Evolutionary conservation across 257 asterid genomes (phyloP).

Genomic region (Nicotiana attenuata): DNA sequence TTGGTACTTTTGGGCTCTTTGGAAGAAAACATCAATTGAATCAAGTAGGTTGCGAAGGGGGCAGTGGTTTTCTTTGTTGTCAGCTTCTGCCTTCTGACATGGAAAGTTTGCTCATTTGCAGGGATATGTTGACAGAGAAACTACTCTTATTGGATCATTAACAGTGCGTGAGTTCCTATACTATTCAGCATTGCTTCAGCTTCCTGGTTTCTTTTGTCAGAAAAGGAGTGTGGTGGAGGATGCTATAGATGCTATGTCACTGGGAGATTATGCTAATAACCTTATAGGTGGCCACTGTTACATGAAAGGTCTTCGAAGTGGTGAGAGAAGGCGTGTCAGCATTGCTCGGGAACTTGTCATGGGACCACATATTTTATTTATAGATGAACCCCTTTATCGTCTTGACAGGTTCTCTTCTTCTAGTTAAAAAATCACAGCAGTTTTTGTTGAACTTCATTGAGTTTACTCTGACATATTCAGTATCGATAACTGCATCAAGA

Average conservation of each 20-base stretch:
- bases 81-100: background rate
- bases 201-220: constrained; percentile 73
- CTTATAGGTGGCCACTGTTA: constrained; percentile 94
- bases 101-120: constrained; percentile 21
- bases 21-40: background rate
- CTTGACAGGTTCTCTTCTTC: constrained; percentile 74
- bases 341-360: constrained; percentile 96
- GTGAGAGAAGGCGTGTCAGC: constrained; percentile 91
- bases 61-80: background rate
- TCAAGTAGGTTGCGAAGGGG: background rate
- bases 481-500: background rate
- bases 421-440: background rate
- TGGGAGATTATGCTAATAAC: constrained; percentile 85
- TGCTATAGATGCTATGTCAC: constrained; percentile 86
- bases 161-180: constrained; percentile 96
- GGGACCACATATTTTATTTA: constrained; percentile 85
- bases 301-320: constrained; percentile 86
- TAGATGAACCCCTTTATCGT: constrained; percentile 96
- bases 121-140: constrained; percentile 96
- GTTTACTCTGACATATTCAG: background rate
- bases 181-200: constrained; percentile 96
- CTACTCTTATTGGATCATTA: constrained; percentile 80
- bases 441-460: background rate
- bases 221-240: constrained; percentile 82
- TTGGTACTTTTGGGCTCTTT: background rate